Evolutionary conservation across 257 asterid genomes (phyloP).

Genomic region (Penstemon newberryi): DNA sequence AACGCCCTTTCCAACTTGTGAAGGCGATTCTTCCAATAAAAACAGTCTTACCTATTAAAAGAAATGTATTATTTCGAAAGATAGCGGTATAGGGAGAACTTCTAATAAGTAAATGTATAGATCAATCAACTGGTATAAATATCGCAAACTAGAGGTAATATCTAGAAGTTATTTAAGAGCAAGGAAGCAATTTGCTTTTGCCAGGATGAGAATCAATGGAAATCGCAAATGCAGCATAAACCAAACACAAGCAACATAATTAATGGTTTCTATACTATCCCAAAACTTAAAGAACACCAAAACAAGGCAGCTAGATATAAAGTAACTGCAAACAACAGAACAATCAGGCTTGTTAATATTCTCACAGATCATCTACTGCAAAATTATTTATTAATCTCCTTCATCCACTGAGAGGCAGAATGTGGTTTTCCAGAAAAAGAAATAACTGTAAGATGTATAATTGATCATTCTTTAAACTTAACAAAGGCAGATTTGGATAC

Average conservation of each 20-base stretch:
- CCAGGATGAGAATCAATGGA: slow-evolving; percentile 12
- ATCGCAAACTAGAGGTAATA: neutral
- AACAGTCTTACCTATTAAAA: slow-evolving; percentile 68
- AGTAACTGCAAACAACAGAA: neutral
- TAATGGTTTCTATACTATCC: slow-evolving; percentile 4
- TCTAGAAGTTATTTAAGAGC: neutral
- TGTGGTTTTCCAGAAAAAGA: neutral
- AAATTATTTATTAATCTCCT: neutral
- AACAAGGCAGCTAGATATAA: slow-evolving; percentile 2
- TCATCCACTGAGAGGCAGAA: neutral
- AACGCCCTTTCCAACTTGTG: slow-evolving; percentile 65
- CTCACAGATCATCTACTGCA: neutral
- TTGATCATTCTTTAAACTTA: neutral
- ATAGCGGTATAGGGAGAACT: slow-evolving; percentile 1
- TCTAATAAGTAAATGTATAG: neutral
- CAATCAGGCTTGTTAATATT: neutral
- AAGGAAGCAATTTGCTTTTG: neutral
- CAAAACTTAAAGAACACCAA: slow-evolving; percentile 4
- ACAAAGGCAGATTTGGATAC: neutral
- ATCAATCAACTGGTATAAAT: slow-evolving; percentile 18
- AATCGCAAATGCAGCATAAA: slow-evolving; percentile 5
- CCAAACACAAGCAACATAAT: slow-evolving; percentile 8
- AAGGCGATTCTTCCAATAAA: slow-evolving; percentile 80
- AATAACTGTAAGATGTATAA: neutral
- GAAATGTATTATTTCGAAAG: slow-evolving; percentile 28